Evolutionary conservation across 2,329 filamentous ascomycete species (phyloP).

Genomic region (Graphiopsis chlorocephala): DNA sequence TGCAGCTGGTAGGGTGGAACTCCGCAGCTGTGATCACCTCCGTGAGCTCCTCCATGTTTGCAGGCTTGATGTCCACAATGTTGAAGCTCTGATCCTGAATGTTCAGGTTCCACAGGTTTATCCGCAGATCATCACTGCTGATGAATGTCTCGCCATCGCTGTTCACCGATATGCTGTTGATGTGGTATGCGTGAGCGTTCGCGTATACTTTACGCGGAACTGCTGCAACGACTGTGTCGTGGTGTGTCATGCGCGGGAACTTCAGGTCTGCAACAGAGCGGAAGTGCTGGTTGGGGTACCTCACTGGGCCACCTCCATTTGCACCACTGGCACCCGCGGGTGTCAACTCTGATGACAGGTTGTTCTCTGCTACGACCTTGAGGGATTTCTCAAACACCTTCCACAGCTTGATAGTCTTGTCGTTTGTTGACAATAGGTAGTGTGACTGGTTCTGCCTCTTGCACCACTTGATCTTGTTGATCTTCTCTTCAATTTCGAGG

Average conservation of each 20-base stretch:
- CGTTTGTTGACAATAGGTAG: conserved; percentile 96
- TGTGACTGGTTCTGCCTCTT: conserved; percentile 96
- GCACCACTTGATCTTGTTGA: conserved; percentile 99
- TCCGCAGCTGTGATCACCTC: conserved; percentile 98
- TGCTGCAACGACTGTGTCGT: conserved; percentile 96
- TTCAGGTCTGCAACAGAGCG: conserved; percentile 80
- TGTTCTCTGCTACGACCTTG: conserved; percentile 98
- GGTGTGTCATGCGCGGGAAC: conserved; percentile 91
- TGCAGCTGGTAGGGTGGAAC: conserved; percentile 95
- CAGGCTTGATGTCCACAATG: conserved; percentile 99
- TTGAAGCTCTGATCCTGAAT: conserved; percentile 99
- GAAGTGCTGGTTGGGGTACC: conserved; percentile 72
- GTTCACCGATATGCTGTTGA: conserved; percentile 99
- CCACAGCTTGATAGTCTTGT: conserved; percentile 99
- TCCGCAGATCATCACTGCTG: conserved; percentile 93
- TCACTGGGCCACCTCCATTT: conserved; percentile 74
- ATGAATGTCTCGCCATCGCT: conserved; percentile 99
- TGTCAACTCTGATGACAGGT: conserved; percentile 90
- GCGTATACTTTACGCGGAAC: conserved; percentile 95
- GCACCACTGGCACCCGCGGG: conserved; percentile 61
- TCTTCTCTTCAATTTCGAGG: conserved; percentile 99
- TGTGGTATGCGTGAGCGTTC: conserved; percentile 98
- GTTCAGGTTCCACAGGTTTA: conserved; percentile 98
- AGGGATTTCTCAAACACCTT: conserved; percentile 99
- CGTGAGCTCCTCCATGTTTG: conserved; percentile 99